phyloP scores from a whole-genome alignment of 192 early-diverging fungal species.

The Gamsiella multidivaricata region DNA sequence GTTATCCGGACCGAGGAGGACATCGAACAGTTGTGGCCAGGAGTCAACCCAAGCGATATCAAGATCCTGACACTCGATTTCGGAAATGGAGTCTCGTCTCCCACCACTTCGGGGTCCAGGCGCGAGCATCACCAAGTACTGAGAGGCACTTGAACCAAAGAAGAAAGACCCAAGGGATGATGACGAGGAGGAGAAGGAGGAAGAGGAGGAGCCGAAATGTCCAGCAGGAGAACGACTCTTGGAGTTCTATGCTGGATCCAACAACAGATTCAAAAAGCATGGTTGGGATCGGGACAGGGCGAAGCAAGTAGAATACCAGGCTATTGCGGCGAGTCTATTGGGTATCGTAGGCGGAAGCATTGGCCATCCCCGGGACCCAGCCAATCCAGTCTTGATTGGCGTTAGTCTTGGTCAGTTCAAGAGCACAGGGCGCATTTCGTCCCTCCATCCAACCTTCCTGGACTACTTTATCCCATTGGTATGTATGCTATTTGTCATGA shows the following conservation, averaged over 20 bases:
- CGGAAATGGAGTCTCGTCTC: conserved; percentile 18
- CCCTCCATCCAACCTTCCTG: too few species aligned
- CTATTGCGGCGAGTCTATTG: conserved; percentile 8
- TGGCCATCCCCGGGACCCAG: too few species aligned
- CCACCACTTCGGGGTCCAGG: conserved; percentile 12
- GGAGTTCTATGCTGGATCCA: conserved; percentile 8
- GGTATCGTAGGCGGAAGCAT: conserved; percentile 11
- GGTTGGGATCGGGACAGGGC: conserved; percentile 3
- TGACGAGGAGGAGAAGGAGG: too few species aligned
- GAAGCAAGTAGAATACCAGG: conserved; percentile 14
- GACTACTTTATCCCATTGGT: too few species aligned
- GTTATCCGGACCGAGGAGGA: conserved; percentile 2
- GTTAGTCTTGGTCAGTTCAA: too few species aligned
- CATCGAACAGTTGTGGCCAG: not conserved
- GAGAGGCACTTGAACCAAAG: not conserved
- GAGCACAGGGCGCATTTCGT: too few species aligned
- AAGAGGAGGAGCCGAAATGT: too few species aligned
- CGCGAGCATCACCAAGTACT: not conserved
- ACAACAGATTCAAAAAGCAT: conserved; percentile 14
- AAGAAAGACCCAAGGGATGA: too few species aligned
- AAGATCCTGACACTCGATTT: conserved; percentile 19
- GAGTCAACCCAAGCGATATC: too few species aligned
- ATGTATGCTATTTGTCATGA: too few species aligned
- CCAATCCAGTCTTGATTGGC: too few species aligned
- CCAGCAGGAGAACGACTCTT: conserved; percentile 12